Conservation (phyloP, 306 rosid genomes). For the Citrullus amarus region DNA sequence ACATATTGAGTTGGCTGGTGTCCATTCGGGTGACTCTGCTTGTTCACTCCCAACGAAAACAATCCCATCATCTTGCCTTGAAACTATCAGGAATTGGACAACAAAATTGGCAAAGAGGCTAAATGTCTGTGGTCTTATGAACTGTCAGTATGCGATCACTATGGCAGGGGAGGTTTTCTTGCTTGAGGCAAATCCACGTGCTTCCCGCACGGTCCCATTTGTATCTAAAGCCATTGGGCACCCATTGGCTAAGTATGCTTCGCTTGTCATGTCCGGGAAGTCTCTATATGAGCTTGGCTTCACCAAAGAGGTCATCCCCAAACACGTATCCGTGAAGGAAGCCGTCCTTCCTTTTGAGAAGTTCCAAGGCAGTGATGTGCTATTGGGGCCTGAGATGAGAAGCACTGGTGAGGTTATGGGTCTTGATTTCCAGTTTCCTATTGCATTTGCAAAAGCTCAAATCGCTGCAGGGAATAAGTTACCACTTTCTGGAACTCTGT, state of each 20-base stretch:
- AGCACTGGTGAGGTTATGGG: constrained; percentile 99
- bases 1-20: constrained; percentile 99
- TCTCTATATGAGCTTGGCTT: constrained; percentile 64
- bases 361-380: constrained; percentile 83
- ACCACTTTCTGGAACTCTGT: constrained; percentile 77
- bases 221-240: constrained; percentile 95
- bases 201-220: constrained; percentile 90
- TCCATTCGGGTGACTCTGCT: constrained; percentile 97
- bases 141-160: constrained; percentile 91
- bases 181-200: constrained; percentile 95
- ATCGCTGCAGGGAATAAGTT: constrained; percentile 83
- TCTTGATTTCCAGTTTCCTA: constrained; percentile 54
- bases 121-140: constrained; percentile 90
- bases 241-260: constrained; percentile 93
- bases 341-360: constrained; percentile 96
- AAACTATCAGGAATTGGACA: constrained; percentile 81
- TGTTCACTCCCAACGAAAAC: constrained; percentile 84
- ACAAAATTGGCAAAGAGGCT: constrained; percentile 64
- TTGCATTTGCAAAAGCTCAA: constrained; percentile 96
- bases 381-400: constrained; percentile 97
- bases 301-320: constrained; percentile 78
- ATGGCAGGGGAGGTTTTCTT: constrained; percentile 62
- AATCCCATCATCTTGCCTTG: constrained; percentile 56
- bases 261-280: constrained; percentile 96
- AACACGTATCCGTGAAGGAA: constrained; percentile 82